Evolutionary conservation across 306 rosid genomes (phyloP).

Genomic region (Spatholobus suberectus): DNA sequence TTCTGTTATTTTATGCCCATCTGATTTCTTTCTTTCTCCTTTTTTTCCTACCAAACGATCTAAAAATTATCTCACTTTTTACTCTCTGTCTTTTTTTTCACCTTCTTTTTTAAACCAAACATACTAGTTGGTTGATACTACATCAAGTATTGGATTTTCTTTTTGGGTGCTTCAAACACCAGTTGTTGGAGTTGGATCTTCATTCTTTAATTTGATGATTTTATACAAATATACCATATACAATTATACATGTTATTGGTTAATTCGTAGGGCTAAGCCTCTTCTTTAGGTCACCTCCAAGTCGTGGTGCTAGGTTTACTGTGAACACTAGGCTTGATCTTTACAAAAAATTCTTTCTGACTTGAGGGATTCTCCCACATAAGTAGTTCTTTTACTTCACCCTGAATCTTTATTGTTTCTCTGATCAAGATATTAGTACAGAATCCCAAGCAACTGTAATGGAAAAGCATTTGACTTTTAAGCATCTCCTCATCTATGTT

Average conservation of each 20-base stretch:
- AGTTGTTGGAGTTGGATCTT: slow-evolving; percentile 6
- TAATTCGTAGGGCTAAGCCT: background rate
- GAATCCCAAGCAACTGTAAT: slow-evolving; percentile 68
- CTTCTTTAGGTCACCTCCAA: background rate
- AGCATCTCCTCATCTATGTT: slow-evolving; percentile 53
- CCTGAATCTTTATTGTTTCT: slow-evolving; percentile 64
- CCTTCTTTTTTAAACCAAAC: too few species aligned
- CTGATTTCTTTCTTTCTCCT: too few species aligned
- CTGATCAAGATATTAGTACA: slow-evolving; percentile 59
- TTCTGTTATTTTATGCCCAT: too few species aligned
- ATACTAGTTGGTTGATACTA: background rate
- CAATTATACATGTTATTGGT: slow-evolving; percentile 18
- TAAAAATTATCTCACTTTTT: too few species aligned
- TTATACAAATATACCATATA: background rate
- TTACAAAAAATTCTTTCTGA: slow-evolving; percentile 48
- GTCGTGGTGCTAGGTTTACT: slow-evolving; percentile 23
- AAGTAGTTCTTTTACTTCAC: slow-evolving; percentile 58
- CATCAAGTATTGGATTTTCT: slow-evolving; percentile 29
- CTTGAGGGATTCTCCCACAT: slow-evolving; percentile 65
- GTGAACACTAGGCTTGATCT: slow-evolving; percentile 31
- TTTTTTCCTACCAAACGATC: too few species aligned
- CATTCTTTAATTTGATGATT: background rate
- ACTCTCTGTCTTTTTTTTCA: too few species aligned
- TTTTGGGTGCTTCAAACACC: background rate
- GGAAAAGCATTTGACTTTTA: slow-evolving; percentile 57